Conservation (phyloP, 1,139 yeast species). For the Geotrichum citri-aurantii region DNA sequence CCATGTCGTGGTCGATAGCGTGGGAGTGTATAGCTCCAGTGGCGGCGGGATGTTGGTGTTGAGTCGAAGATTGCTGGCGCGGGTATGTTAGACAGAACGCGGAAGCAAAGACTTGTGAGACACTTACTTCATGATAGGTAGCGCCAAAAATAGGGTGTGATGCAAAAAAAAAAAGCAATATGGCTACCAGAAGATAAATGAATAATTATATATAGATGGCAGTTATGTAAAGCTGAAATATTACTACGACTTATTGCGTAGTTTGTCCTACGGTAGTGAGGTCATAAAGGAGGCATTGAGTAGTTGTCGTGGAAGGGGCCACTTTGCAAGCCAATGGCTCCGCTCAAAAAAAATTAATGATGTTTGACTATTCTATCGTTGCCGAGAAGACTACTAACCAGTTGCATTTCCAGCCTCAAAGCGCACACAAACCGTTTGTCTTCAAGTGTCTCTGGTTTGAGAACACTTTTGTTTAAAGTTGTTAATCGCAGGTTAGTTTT, state of each 20-base stretch:
- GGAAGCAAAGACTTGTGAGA: neutral
- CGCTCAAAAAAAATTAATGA: too few species aligned
- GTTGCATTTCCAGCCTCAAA: neutral
- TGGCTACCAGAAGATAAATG: neutral
- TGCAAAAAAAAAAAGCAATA: too few species aligned
- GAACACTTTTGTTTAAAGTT: neutral
- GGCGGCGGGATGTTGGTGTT: neutral
- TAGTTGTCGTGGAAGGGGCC: too few species aligned
- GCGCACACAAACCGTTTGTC: neutral
- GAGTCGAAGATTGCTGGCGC: neutral
- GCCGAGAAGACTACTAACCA: neutral
- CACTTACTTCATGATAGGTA: neutral
- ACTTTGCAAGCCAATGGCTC: too few species aligned
- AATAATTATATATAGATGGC: neutral
- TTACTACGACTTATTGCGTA: too few species aligned
- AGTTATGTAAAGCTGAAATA: too few species aligned
- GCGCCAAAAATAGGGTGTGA: neutral
- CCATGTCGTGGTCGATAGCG: constrained; percentile 7
- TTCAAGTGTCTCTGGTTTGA: neutral
- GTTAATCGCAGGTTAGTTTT: neutral
- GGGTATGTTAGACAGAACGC: neutral
- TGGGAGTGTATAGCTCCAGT: constrained; percentile 6
- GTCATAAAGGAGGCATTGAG: neutral
- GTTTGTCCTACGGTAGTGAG: too few species aligned
- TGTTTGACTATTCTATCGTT: neutral